A percentile compares a stretch with the other conserved stretches of the same genome.
These are phyloP conservation scores for Populus hybrid DNA, from an alignment of 441 rosid genomes.

Conservation along the genomic window DNA sequence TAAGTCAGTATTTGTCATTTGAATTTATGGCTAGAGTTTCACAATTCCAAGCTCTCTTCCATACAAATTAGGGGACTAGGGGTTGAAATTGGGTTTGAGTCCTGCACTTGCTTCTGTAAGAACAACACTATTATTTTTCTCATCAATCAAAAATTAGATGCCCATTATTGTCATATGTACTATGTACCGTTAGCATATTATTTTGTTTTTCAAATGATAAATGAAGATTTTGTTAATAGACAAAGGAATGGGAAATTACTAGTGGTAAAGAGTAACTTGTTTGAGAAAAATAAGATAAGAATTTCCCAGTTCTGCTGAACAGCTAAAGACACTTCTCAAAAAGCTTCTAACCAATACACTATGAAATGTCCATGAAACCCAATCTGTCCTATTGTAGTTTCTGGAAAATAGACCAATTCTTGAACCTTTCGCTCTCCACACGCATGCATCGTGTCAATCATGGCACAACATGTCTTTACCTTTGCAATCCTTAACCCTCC, in stretches of 20 bases:
- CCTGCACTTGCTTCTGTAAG: background rate
- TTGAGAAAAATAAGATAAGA: too few relatives aligned
- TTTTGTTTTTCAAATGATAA: background rate
- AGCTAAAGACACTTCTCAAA: background rate
- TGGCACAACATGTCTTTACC: background rate
- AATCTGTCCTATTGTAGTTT: background rate
- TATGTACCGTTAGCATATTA: background rate
- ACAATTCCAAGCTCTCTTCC: background rate
- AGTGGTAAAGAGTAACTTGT: background rate
- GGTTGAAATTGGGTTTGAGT: too few relatives aligned
- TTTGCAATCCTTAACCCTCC: background rate
- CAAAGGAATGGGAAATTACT: background rate
- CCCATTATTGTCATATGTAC: background rate
- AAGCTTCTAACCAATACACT: background rate
- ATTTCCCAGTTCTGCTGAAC: background rate
- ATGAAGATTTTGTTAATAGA: background rate
- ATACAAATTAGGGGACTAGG: too few relatives aligned
- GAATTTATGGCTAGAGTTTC: conserved; percentile 4
- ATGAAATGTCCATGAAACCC: background rate
- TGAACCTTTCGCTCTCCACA: background rate
- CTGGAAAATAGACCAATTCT: background rate
- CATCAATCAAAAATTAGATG: background rate
- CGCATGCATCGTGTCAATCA: background rate
- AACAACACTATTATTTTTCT: background rate
- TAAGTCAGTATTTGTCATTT: conserved; percentile 24